A percentile compares a stretch with the other conserved stretches of the same genome.
Evolutionary conservation across 768 basidiomycete genomes (phyloP).

Genomic region (Suillus sp.): DNA sequence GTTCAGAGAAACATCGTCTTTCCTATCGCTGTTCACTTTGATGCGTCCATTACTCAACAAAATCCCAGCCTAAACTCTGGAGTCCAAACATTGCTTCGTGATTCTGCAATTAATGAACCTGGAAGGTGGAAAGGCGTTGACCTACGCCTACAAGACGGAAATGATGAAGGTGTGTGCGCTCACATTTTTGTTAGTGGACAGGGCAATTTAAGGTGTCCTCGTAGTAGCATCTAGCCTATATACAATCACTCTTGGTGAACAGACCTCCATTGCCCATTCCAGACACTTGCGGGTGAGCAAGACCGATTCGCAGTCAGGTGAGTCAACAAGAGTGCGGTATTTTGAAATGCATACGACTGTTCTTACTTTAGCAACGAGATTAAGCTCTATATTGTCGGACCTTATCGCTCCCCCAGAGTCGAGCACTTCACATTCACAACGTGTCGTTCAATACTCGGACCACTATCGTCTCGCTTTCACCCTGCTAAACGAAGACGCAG

Average conservation of each 20-base stretch:
- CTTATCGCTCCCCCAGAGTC: constrained; percentile 43
- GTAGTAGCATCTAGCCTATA: constrained; percentile 26
- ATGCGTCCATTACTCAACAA: constrained; percentile 25
- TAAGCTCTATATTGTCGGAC: constrained; percentile 41
- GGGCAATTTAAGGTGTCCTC: constrained; percentile 11
- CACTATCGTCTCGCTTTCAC: constrained; percentile 90
- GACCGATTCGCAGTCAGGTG: constrained; percentile 30
- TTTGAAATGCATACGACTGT: constrained; percentile 13
- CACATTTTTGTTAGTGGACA: constrained; percentile 8
- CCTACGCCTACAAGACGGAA: constrained; percentile 33
- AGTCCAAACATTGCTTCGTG: constrained; percentile 30
- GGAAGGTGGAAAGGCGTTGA: constrained; percentile 48
- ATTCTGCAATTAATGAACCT: constrained; percentile 19
- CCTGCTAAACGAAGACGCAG: constrained; percentile 86
- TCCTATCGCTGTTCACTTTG: constrained; percentile 45
- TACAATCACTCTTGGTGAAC: constrained; percentile 26
- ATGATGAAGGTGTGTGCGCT: constrained; percentile 38
- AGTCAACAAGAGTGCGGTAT: constrained; percentile 17
- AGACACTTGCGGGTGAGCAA: constrained; percentile 26
- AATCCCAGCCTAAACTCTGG: constrained; percentile 23
- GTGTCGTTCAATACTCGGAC: constrained; percentile 74
- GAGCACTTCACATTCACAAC: constrained; percentile 51
- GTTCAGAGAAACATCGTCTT: constrained; percentile 46
- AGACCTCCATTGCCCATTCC: constrained; percentile 24
- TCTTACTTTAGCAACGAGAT: constrained; percentile 37